Evolutionary conservation across 768 basidiomycete genomes (phyloP).

Genomic region (Termitomyces sp.): DNA sequence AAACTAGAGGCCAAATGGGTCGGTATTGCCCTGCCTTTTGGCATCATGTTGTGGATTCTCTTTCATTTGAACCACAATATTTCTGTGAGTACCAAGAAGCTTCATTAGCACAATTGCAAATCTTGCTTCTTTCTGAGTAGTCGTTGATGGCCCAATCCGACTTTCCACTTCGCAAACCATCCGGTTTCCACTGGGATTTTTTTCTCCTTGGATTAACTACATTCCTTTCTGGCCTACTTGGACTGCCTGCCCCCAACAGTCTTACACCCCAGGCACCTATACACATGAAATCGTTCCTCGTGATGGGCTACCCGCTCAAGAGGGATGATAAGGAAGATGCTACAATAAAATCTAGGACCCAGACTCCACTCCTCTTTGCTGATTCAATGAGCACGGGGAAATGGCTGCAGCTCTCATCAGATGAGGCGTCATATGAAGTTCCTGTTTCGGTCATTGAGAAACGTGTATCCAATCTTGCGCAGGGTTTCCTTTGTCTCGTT

Average conservation of each 20-base stretch:
- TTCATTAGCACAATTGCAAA: not conserved
- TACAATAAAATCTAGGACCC: constrained; percentile 8
- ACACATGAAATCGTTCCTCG: constrained; percentile 80
- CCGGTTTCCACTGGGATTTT: constrained; percentile 86
- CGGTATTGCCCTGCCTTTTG: constrained; percentile 86
- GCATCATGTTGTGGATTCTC: constrained; percentile 81
- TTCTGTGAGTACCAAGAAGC: constrained; percentile 46
- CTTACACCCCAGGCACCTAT: constrained; percentile 88
- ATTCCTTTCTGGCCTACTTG: constrained; percentile 83
- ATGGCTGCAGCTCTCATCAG: constrained; percentile 8
- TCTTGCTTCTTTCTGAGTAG: constrained; percentile 33
- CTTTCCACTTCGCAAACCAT: constrained; percentile 88
- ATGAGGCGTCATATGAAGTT: constrained; percentile 34
- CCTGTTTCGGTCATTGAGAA: constrained; percentile 86
- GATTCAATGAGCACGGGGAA: constrained; percentile 1
- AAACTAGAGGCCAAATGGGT: constrained; percentile 86
- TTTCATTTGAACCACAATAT: constrained; percentile 98
- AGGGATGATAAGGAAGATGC: constrained; percentile 33
- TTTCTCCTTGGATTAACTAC: constrained; percentile 90
- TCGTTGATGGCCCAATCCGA: constrained; percentile 90
- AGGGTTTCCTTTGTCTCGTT: constrained; percentile 77
- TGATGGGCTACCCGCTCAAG: constrained; percentile 51
- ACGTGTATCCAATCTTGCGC: constrained; percentile 86
- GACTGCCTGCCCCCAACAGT: constrained; percentile 84
- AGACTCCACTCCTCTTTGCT: constrained; percentile 1